Evolutionary conservation across 441 rosid species (phyloP).

Genomic region (Eutrema salsugineum): DNA sequence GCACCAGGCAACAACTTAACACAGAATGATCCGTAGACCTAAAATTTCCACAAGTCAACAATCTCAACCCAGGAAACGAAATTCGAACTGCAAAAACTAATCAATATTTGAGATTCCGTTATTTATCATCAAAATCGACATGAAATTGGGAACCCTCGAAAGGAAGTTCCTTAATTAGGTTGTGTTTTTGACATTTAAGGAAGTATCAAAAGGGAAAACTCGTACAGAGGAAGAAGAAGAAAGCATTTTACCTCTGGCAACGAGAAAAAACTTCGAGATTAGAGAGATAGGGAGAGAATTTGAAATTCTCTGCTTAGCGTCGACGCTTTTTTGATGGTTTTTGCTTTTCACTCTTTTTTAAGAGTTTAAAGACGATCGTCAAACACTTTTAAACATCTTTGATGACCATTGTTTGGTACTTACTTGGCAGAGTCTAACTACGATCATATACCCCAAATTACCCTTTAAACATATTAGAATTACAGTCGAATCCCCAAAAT

Average conservation of each 20-base stretch:
- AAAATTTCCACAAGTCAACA: conserved; percentile 2
- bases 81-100: not conserved
- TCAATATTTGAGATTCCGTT: not conserved
- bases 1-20: not conserved
- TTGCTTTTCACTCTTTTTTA: not conserved
- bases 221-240: not conserved
- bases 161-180: not conserved
- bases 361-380: not conserved
- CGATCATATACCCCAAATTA: not conserved
- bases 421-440: not conserved
- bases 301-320: not conserved
- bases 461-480: not conserved
- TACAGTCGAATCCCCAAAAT: not conserved
- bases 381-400: not conserved
- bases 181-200: not conserved
- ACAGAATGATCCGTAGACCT: not conserved
- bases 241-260: not conserved
- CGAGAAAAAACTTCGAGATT: not conserved
- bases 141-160: not conserved
- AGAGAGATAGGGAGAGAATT: not conserved
- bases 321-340: not conserved
- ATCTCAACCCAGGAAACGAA: not conserved
- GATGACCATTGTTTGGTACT: not conserved
- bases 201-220: not conserved
- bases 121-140: not conserved